phyloP scores from a whole-genome alignment of 441 rosid genomes.

The Pelargonium citronellum region DNA sequence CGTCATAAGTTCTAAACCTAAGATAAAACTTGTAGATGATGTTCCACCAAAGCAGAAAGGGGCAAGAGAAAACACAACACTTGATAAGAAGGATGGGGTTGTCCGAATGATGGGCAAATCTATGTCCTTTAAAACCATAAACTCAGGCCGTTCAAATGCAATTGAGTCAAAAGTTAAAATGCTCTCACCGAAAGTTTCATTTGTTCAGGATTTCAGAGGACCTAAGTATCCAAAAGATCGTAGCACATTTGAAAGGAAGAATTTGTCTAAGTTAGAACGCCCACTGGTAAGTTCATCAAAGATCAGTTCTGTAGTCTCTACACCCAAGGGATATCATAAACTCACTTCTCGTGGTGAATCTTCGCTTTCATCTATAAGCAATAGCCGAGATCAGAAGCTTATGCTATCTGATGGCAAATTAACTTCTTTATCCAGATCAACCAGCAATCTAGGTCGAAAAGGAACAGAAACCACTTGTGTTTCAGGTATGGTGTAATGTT shows the following conservation, averaged over 20 bases:
- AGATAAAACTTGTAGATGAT: conserved; percentile 63
- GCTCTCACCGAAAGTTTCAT: conserved; percentile 46
- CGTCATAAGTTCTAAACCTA: conserved; percentile 46
- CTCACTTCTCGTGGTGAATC: conserved; percentile 44
- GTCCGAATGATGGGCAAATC: conserved; percentile 57
- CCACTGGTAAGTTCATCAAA: conserved; percentile 25
- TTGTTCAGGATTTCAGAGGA: conserved; percentile 49
- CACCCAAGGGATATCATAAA: conserved; percentile 50
- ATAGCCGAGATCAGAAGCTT: conserved; percentile 47
- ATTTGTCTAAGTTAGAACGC: conserved; percentile 34
- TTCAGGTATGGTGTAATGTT: conserved; percentile 48
- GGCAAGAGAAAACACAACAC: conserved; percentile 35
- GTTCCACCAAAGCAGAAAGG: conserved; percentile 50
- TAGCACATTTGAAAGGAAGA: conserved; percentile 42
- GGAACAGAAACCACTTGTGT: conserved; percentile 38
- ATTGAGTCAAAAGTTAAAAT: conserved; percentile 52
- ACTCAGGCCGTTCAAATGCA: conserved; percentile 40
- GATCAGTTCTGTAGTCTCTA: conserved; percentile 32
- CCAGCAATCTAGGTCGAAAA: conserved; percentile 42
- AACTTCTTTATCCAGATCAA: conserved; percentile 46
- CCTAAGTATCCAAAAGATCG: conserved; percentile 55
- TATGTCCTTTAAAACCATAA: conserved; percentile 57
- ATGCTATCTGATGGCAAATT: conserved; percentile 56
- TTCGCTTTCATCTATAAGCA: conserved; percentile 35
- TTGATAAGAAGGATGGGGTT: conserved; percentile 52